A percentile compares a stretch with the other conserved stretches of the same genome.
These are phyloP conservation scores for Trichoderma hamatum DNA, from an alignment of 2,329 filamentous ascomycete genomes.

Conservation along the genomic window DNA sequence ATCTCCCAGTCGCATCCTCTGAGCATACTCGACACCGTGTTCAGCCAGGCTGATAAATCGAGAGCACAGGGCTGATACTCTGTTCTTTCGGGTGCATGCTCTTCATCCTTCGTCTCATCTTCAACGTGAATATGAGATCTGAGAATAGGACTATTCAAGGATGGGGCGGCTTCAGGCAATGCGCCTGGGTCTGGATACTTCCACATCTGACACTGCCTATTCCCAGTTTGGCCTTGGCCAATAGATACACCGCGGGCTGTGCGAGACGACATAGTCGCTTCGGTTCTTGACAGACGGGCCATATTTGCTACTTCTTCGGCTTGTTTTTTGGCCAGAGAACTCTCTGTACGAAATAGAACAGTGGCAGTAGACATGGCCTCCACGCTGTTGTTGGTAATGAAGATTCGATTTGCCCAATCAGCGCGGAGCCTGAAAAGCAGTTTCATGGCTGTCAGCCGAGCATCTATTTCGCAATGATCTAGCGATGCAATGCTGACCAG, in stretches of 20 bases:
- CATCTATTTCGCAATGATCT: slow-evolving; percentile 64
- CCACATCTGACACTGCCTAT: slow-evolving; percentile 58
- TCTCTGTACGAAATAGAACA: slow-evolving; percentile 67
- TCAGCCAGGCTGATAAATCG: slow-evolving; percentile 72
- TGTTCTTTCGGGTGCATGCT: slow-evolving; percentile 31
- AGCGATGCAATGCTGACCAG: slow-evolving; percentile 66
- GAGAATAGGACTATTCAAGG: slow-evolving; percentile 54
- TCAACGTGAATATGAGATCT: slow-evolving; percentile 42
- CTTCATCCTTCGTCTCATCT: slow-evolving; percentile 29
- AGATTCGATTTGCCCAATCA: slow-evolving; percentile 77
- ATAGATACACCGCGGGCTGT: slow-evolving; percentile 57
- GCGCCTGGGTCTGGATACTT: slow-evolving; percentile 59
- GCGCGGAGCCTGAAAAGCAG: slow-evolving; percentile 81
- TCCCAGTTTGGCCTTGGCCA: slow-evolving; percentile 46
- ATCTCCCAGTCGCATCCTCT: slow-evolving; percentile 84
- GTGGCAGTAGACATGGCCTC: slow-evolving; percentile 75
- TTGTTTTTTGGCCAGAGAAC: slow-evolving; percentile 54
- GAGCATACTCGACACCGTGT: slow-evolving; percentile 72
- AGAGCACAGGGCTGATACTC: slow-evolving; percentile 49
- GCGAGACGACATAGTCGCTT: slow-evolving; percentile 45
- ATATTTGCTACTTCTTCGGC: slow-evolving; percentile 55
- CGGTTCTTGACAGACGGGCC: slow-evolving; percentile 48
- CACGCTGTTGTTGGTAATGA: slow-evolving; percentile 66
- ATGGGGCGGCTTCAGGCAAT: slow-evolving; percentile 53
- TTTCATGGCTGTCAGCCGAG: slow-evolving; percentile 74